phyloP scores from a whole-genome alignment of 495 filamentous ascomycete genomes.

The Podospora pseudopauciseta region DNA sequence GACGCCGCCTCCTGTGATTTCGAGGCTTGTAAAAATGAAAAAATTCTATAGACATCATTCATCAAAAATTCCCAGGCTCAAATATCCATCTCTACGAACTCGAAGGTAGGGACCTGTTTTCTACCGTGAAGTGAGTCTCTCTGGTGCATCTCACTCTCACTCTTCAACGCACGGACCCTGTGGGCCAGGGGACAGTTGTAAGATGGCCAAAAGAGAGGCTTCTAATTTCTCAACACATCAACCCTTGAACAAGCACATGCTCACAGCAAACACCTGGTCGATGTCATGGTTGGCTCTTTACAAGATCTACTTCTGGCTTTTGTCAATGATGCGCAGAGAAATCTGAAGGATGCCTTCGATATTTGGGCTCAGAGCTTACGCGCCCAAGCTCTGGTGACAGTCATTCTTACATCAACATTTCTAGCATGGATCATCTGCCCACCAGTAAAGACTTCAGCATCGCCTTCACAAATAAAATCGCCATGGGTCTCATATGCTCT shows the following conservation, averaged over 20 bases:
- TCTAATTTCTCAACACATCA: not conserved
- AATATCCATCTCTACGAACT: not conserved
- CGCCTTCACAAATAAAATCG: not conserved
- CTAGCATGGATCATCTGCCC: not conserved
- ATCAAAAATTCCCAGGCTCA: not conserved
- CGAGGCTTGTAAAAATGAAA: conserved; percentile 7
- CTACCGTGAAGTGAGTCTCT: too few relatives aligned
- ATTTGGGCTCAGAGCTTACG: not conserved
- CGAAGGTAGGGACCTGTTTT: too few relatives aligned
- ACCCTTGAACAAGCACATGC: not conserved
- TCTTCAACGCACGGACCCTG: conserved; percentile 5
- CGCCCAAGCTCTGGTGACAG: not conserved
- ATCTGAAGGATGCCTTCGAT: not conserved
- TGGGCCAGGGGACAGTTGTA: conserved; percentile 9
- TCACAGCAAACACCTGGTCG: not conserved
- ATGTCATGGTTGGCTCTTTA: not conserved
- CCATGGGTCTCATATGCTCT: not conserved
- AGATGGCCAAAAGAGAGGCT: not conserved
- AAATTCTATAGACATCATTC: conserved; percentile 9
- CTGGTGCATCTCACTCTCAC: not conserved
- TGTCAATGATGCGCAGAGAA: not conserved
- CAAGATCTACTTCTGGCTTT: not conserved
- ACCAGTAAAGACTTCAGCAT: not conserved
- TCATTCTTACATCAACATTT: not conserved
- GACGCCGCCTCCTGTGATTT: conserved; percentile 2